Percentiles rank a stretch among this genome's conserved stretches.
Conservation (phyloP, 179 eudicot genomes). For the Camellia oleifera region DNA sequence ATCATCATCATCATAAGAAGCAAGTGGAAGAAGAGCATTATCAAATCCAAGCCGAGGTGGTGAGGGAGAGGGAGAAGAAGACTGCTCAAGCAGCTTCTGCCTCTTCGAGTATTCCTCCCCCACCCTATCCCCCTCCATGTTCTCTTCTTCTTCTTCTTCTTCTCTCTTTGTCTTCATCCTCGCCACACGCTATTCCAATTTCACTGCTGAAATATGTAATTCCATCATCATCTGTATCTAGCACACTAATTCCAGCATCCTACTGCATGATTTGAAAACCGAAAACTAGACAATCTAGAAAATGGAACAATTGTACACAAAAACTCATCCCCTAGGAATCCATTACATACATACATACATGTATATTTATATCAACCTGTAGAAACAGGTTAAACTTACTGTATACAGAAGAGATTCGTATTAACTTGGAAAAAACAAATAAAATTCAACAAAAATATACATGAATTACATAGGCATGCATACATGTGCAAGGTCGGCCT, state of each 20-base stretch:
- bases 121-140: neutral
- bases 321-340: neutral
- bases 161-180: constrained; percentile 41
- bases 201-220: constrained; percentile 3
- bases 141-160: constrained; percentile 34
- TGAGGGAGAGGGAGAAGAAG: constrained; percentile 29
- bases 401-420: neutral
- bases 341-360: neutral
- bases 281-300: neutral
- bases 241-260: neutral
- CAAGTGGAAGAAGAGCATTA: constrained; percentile 71
- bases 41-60: constrained; percentile 48
- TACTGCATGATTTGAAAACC: neutral
- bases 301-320: neutral
- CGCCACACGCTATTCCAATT: neutral
- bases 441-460: neutral
- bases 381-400: too few species aligned
- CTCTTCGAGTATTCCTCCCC: constrained; percentile 39
- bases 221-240: neutral
- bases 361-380: too few species aligned
- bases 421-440: neutral
- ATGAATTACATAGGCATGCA: neutral
- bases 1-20: constrained; percentile 70
- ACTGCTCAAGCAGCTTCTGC: constrained; percentile 35
- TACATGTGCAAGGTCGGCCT: neutral